Conservation (phyloP, 2,329 filamentous ascomycete genomes). For the Bretziella fagacearum region DNA sequence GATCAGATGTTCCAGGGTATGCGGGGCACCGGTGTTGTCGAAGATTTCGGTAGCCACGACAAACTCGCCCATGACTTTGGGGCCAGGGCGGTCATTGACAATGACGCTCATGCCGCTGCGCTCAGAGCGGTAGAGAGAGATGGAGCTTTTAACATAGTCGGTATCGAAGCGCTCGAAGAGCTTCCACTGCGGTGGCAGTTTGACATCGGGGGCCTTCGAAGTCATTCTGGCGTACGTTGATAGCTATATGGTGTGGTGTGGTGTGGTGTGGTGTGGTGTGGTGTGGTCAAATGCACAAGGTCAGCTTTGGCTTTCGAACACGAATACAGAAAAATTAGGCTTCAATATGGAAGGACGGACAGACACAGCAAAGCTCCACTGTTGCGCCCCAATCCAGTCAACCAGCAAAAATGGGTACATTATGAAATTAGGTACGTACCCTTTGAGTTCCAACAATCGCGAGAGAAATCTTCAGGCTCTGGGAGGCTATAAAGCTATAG, state of each 20-base stretch:
- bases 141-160: slow-evolving; percentile 73
- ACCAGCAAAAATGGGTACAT: no score
- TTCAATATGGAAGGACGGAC: no score
- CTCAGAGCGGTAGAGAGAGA: slow-evolving; percentile 92
- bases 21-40: slow-evolving; percentile 86
- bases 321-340: no score
- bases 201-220: slow-evolving; percentile 7
- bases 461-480: no score
- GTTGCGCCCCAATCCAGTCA: no score
- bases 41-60: slow-evolving; percentile 92
- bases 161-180: slow-evolving; percentile 67
- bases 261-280: no score
- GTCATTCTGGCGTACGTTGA: slow-evolving; percentile 7
- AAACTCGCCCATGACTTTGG: slow-evolving; percentile 93
- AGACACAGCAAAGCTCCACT: no score
- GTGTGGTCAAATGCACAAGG: background rate
- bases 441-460: no score
- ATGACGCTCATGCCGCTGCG: slow-evolving; percentile 89
- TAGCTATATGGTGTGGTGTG: background rate
- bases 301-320: background rate
- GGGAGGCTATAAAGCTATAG: no score
- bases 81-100: slow-evolving; percentile 79
- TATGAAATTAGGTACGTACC: no score
- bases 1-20: slow-evolving; percentile 66
- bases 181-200: slow-evolving; percentile 13